These are phyloP conservation scores for Deuterostichococcus epilithicus DNA, from an alignment of 139 green algal genomes.

Conservation along the genomic window DNA sequence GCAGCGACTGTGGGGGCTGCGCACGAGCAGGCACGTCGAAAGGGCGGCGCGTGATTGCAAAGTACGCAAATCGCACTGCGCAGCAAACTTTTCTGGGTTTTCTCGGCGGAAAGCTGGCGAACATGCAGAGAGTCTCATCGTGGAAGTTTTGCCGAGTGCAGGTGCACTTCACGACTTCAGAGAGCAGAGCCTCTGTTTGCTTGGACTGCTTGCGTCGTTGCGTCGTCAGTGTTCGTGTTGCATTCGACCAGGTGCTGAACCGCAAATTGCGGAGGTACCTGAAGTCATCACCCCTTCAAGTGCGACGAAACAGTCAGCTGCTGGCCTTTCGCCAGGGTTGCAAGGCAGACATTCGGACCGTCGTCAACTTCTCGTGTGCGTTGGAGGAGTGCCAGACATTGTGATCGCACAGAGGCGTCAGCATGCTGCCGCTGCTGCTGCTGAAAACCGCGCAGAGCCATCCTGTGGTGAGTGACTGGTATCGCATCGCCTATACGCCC, in stretches of 20 bases:
- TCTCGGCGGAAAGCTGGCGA: no score
- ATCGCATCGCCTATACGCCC: background rate
- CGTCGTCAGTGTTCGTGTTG: background rate
- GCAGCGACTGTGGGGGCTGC: background rate
- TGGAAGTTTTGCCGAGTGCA: no score
- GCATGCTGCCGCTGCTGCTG: conserved; percentile 85
- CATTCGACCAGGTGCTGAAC: background rate
- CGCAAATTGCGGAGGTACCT: background rate
- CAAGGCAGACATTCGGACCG: background rate
- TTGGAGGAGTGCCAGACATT: background rate
- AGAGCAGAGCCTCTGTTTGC: no score
- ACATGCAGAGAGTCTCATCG: no score
- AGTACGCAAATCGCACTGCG: no score
- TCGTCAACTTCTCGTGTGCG: background rate
- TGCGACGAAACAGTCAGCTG: background rate
- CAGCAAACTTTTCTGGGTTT: no score
- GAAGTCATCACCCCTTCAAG: background rate
- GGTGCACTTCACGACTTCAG: no score
- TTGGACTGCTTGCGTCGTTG: no score
- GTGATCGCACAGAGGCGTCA: background rate
- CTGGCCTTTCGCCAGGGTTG: background rate
- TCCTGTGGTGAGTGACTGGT: conserved; percentile 66
- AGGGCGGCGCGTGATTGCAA: no score
- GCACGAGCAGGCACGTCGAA: no score
- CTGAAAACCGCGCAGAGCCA: conserved; percentile 82